phyloP scores from a whole-genome alignment of 768 basidiomycete genomes.

The Fomitopsis pulvina region DNA sequence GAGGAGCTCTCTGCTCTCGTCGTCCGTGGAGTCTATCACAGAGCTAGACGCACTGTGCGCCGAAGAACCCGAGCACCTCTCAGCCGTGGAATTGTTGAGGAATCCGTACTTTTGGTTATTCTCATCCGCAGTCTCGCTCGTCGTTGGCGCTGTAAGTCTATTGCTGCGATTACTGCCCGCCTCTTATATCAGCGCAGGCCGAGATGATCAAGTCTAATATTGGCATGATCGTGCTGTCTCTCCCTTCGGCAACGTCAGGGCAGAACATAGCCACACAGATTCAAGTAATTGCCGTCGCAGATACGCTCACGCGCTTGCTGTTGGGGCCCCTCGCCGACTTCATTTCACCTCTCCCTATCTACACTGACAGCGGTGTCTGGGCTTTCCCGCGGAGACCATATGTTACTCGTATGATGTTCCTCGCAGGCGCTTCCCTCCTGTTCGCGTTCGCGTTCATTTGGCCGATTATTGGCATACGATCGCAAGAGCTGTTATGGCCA shows the following conservation, averaged over 20 bases:
- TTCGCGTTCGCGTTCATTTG: constrained; percentile 49
- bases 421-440: constrained; percentile 41
- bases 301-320: constrained; percentile 63
- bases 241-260: constrained; percentile 21
- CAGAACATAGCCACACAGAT: constrained; percentile 51
- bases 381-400: constrained; percentile 40
- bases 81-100: constrained; percentile 38
- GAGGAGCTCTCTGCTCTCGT: constrained; percentile 15
- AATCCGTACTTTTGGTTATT: constrained; percentile 64
- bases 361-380: constrained; percentile 30
- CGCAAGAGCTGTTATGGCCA: constrained; percentile 55
- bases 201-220: constrained; percentile 85
- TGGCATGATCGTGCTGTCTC: constrained; percentile 65
- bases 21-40: not conserved
- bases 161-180: not conserved
- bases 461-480: constrained; percentile 42
- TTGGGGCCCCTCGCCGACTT: constrained; percentile 69
- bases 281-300: constrained; percentile 59
- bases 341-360: constrained; percentile 53
- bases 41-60: constrained; percentile 20
- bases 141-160: constrained; percentile 63
- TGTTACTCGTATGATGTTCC: constrained; percentile 58
- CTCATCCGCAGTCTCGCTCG: constrained; percentile 39
- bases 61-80: constrained; percentile 23
- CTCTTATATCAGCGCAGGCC: constrained; percentile 31